These are phyloP conservation scores for Pogostemon cablin DNA, from an alignment of 257 asterid species.

Conservation along the genomic window DNA sequence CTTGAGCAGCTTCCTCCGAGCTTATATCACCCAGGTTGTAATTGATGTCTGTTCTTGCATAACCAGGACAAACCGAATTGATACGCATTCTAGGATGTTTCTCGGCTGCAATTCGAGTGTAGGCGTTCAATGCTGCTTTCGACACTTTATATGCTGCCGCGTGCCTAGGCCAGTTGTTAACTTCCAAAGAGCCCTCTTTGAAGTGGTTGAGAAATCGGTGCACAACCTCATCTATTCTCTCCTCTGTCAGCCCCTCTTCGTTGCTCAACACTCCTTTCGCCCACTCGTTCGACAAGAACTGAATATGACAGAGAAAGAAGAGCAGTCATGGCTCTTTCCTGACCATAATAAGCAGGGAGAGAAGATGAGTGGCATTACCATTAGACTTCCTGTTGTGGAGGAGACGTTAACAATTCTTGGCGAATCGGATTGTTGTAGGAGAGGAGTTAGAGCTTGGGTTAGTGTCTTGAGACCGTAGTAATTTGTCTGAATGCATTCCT, in stretches of 20 bases:
- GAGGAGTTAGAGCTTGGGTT: slow-evolving; percentile 39
- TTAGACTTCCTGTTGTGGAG: slow-evolving; percentile 40
- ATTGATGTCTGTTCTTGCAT: slow-evolving; percentile 45
- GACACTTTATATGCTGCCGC: slow-evolving; percentile 48
- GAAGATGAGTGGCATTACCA: slow-evolving; percentile 24
- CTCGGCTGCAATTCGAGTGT: slow-evolving; percentile 45
- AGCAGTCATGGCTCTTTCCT: too few relatives aligned
- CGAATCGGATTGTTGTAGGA: slow-evolving; percentile 46
- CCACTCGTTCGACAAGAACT: slow-evolving; percentile 47
- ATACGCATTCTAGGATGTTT: slow-evolving; percentile 36
- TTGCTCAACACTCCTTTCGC: slow-evolving; percentile 42
- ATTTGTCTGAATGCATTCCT: slow-evolving; percentile 33
- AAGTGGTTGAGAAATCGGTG: slow-evolving; percentile 45
- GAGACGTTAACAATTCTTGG: slow-evolving; percentile 54
- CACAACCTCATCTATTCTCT: slow-evolving; percentile 43
- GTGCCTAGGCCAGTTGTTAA: slow-evolving; percentile 48
- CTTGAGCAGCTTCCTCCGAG: slow-evolving; percentile 47
- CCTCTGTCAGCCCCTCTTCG: slow-evolving; percentile 42
- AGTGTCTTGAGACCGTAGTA: slow-evolving; percentile 43
- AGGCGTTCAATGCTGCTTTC: slow-evolving; percentile 58
- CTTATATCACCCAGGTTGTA: slow-evolving; percentile 30
- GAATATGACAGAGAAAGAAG: background rate
- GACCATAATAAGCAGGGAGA: too few relatives aligned
- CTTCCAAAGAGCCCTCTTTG: slow-evolving; percentile 36
- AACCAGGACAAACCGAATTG: slow-evolving; percentile 60